Base-by-base conservation (phyloP, 495 filamentous ascomycete species). In the Aspergillus funiculosus region DNA sequence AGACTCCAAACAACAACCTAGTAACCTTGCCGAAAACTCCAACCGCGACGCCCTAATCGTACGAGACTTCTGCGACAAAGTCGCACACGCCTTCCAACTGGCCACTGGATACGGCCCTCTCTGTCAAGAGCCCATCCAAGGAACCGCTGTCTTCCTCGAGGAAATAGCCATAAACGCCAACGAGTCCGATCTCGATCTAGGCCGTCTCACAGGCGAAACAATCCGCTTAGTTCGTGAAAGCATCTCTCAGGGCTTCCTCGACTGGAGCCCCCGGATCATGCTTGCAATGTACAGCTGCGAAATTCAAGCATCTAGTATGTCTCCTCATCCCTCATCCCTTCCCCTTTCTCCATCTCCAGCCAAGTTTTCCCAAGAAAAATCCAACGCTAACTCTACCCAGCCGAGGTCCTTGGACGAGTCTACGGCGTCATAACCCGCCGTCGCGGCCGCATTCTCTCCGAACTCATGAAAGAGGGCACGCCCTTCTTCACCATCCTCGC, bases 271-370 rank as follows among this genome's bases (percentile, higher is more conserved):
- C 0, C 79, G 92, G 1, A 74, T 98, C 21, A 76, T 97, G 72
- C 81, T 96, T 38, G 90, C 92, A n/a, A 96, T 96, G 88, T 98
- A 98, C 69, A 88, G 82, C 43, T 91, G 88, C 61, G 91, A 96
- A 58, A 96, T 98, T 54, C 94, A 97, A 75, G 88, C 91, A 39
- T 88, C 86, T 28, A 88, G 86, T 91, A 76, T 56, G 81, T 69
- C 34, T 25, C n/a, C n/a, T n/a, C n/a, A n/a, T 28, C 40, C 40
- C 35, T 29, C 17, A 42, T 31, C 20, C 43, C 40, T 41, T 19
- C 8, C 21, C 13, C 39, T 21, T 24, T 29, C 39, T n/a, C 25
- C 42, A 32, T 29, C 6, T 2, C n/a, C 14, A 10, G 17, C 5
- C 26, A 14, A 27, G 10, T 17, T 34, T 21, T 13, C 34, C 22